These are phyloP conservation scores for Strobilomyces dryophilus DNA, from an alignment of 768 basidiomycete genomes.

Conservation along the genomic window DNA sequence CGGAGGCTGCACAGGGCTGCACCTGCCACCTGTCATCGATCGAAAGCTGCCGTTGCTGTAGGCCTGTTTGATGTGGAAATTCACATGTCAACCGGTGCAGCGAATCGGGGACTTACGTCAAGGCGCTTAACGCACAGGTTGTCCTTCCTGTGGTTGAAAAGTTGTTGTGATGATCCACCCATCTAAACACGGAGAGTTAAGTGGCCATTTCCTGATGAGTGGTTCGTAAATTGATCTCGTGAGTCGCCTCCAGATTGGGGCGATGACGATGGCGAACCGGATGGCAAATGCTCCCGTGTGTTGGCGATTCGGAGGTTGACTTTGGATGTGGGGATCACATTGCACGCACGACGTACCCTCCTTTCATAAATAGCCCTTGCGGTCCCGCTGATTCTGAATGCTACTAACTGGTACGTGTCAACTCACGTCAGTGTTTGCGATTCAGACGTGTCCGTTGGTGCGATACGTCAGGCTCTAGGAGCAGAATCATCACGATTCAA, in stretches of 20 bases:
- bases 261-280: neutral
- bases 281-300: neutral
- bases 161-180: neutral
- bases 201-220: neutral
- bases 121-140: too few species aligned
- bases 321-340: neutral
- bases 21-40: neutral
- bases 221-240: neutral
- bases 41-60: neutral
- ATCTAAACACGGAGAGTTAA: neutral
- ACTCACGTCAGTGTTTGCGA: too few species aligned
- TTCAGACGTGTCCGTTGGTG: too few species aligned
- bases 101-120: too few species aligned
- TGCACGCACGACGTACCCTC: neutral
- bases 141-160: too few species aligned
- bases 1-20: neutral
- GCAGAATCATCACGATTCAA: neutral
- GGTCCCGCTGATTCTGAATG: neutral
- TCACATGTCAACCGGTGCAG: constrained; percentile 1
- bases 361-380: neutral
- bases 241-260: neutral
- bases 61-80: neutral
- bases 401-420: too few species aligned
- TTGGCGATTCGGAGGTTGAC: neutral
- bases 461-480: neutral